Conservation (phyloP, 75 land plant species). For the Larix kaempferi region DNA sequence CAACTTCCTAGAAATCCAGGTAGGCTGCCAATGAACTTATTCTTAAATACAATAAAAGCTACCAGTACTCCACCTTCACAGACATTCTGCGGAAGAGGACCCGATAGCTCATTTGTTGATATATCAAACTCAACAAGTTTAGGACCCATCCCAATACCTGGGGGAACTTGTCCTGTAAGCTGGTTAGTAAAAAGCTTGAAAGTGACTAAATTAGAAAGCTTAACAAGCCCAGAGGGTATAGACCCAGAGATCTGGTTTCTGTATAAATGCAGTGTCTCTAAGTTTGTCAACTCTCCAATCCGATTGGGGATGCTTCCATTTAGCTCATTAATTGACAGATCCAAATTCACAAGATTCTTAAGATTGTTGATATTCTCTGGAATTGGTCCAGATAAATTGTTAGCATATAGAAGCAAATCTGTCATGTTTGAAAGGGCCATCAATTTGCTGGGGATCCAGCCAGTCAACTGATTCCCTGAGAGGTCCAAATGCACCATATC, state of each 20-base stretch:
- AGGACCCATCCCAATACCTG: conserved; percentile 22
- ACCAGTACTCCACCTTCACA: conserved; percentile 17
- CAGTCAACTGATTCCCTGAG: conserved; percentile 3
- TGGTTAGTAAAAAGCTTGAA: conserved; percentile 32
- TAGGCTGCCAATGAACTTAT: conserved; percentile 33
- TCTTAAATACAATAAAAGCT: conserved; percentile 31
- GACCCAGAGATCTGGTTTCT: conserved; percentile 32
- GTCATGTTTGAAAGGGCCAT: conserved; percentile 7
- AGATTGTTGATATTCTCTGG: conserved; percentile 19
- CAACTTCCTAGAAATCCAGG: conserved; percentile 34
- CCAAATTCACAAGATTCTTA: conserved; percentile 13
- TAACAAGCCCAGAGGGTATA: conserved; percentile 35
- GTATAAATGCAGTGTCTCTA: conserved; percentile 17
- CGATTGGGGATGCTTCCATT: conserved; percentile 34
- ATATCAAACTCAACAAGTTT: conserved; percentile 35
- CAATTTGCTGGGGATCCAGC: conserved; percentile 6
- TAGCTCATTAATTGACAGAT: conserved; percentile 12
- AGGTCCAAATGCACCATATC: conserved; percentile 10
- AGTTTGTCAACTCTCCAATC: conserved; percentile 25
- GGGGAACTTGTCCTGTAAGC: conserved; percentile 33
- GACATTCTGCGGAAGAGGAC: conserved; percentile 38
- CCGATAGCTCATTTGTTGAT: conserved; percentile 32
- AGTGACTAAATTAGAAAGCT: conserved; percentile 11
- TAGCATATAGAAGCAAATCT: conserved; percentile 5
- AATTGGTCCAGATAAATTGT: conserved; percentile 26